These are phyloP conservation scores for Paraphaeosphaeria sporulosa DNA, from an alignment of 2,329 filamentous ascomycete genomes.

Conservation along the genomic window DNA sequence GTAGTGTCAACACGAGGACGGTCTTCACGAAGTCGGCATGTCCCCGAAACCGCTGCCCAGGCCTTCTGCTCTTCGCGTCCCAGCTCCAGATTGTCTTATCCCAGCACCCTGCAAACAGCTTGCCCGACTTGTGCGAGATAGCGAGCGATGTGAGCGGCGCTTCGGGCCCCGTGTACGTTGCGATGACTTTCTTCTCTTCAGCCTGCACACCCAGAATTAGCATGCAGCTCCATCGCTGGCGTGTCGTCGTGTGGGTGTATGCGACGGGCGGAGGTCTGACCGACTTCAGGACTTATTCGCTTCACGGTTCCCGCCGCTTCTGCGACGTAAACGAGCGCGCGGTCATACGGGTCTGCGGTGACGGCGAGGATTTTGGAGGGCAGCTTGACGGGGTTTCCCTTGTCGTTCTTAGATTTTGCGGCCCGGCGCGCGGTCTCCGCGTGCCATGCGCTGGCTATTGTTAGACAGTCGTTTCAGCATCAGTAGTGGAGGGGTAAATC, in stretches of 20 bases:
- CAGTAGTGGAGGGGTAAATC: not conserved
- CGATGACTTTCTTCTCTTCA: slow-evolving; percentile 43
- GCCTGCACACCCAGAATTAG: slow-evolving; percentile 31
- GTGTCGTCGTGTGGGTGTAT: not conserved
- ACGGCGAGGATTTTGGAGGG: slow-evolving; percentile 87
- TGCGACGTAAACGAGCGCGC: slow-evolving; percentile 75
- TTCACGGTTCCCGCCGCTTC: slow-evolving; percentile 86
- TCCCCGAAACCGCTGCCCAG: slow-evolving; percentile 70
- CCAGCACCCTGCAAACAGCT: slow-evolving; percentile 89
- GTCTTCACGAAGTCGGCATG: slow-evolving; percentile 94
- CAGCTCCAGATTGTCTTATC: slow-evolving; percentile 92
- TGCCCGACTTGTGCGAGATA: slow-evolving; percentile 47
- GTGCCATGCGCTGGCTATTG: slow-evolving; percentile 54
- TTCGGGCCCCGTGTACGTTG: slow-evolving; percentile 73
- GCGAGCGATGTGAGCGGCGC: slow-evolving; percentile 69
- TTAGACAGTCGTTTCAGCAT: slow-evolving; percentile 18
- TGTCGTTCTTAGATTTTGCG: slow-evolving; percentile 78
- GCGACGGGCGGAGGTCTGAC: slow-evolving; percentile 51
- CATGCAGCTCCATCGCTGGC: slow-evolving; percentile 3
- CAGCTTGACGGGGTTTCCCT: slow-evolving; percentile 81
- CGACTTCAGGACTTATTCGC: slow-evolving; percentile 77
- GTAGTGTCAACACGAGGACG: slow-evolving; percentile 68
- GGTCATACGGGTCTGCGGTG: slow-evolving; percentile 69
- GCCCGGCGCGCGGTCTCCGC: slow-evolving; percentile 68
- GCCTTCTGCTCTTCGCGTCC: slow-evolving; percentile 58